Base-by-base conservation (phyloP, 1,284 basidiomycete species). In the Rhodotorula sp. region DNA sequence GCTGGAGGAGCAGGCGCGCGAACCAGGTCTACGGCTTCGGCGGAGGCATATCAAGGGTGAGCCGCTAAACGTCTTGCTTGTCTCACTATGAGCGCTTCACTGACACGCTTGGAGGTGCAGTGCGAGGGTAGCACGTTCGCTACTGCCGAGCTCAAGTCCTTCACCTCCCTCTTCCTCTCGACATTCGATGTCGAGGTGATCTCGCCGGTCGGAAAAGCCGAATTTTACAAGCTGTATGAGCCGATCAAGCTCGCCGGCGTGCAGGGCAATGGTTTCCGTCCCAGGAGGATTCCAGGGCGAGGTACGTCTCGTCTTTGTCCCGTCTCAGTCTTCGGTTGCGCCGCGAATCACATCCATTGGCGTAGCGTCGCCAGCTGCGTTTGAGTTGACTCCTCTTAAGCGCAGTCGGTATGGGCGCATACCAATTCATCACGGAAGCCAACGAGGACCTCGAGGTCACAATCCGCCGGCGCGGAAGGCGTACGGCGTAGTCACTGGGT, bases 111-210 rank as follows among this genome's bases (percentile, higher is more conserved):
- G 1, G n/a, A 34, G 19, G 19, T 44, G 50, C 67, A 77, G 75
- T 77, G 76, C 68, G 76, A 77, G 62, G 76, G 76, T 3, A 61
- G 69, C 13, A 23, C 56, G 23, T 53, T 75, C 25, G 77, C 77
- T 4, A 59, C 67, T 14, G 54, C 70, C 41, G 77, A 77, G 54
- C 61, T 76, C 17, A 76, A 74, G 42, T 46, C 67, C 5, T 64
- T 77, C 55, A 42, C 64, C 10, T 62, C 67, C 10, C 53, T 61
- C 19, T 21, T 74, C 12, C 52, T 77, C 19, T 59, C 71, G 27
- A 27, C 45, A 0, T 72, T 75, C 64, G 64, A 67, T 12, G 56
- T 74, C 21, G 53, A 56, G 23, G 21, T 68, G n/a, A 25, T 53
- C 57, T 42, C 27, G 7, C 62, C 42, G 5, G 16, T 3, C 9